Percentiles rank a stretch among this genome's conserved stretches.
These are phyloP conservation scores for Heterobasidion parviporum DNA, from an alignment of 1,284 basidiomycete genomes.

Conservation along the genomic window DNA sequence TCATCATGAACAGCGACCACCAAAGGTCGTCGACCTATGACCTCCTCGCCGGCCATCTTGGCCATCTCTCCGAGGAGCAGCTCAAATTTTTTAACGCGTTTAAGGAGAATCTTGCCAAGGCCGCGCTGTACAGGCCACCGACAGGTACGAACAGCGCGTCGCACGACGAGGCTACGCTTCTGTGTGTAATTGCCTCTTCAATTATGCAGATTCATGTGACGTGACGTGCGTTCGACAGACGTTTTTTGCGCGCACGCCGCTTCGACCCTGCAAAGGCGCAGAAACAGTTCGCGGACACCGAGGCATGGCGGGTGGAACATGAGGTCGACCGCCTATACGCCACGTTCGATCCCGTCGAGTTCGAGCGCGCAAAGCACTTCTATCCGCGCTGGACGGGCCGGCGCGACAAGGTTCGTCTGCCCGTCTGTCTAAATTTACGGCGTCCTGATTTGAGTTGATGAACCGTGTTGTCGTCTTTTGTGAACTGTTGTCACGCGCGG, in stretches of 20 bases:
- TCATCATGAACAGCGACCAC: background rate
- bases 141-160: conserved; percentile 29
- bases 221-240: conserved; percentile 30
- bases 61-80: conserved; percentile 2
- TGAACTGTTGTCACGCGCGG: conserved; percentile 1
- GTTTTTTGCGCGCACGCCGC: conserved; percentile 67
- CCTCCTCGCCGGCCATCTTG: conserved; percentile 1
- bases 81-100: background rate
- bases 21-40: background rate
- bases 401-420: conserved; percentile 52
- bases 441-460: background rate
- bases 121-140: conserved; percentile 40
- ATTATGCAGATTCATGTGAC: too few relatives aligned
- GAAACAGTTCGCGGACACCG: conserved; percentile 58
- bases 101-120: conserved; percentile 25
- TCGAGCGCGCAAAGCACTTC: conserved; percentile 50
- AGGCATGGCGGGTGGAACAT: conserved; percentile 57
- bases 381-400: conserved; percentile 77
- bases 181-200: conserved; percentile 29
- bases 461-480: too few relatives aligned
- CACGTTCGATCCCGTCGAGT: conserved; percentile 48
- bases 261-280: conserved; percentile 57
- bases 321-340: conserved; percentile 55
- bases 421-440: background rate
- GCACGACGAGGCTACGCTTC: conserved; percentile 57